These are phyloP conservation scores for Ganoderma boninense DNA, from an alignment of 1,284 basidiomycete genomes.

Conservation along the genomic window DNA sequence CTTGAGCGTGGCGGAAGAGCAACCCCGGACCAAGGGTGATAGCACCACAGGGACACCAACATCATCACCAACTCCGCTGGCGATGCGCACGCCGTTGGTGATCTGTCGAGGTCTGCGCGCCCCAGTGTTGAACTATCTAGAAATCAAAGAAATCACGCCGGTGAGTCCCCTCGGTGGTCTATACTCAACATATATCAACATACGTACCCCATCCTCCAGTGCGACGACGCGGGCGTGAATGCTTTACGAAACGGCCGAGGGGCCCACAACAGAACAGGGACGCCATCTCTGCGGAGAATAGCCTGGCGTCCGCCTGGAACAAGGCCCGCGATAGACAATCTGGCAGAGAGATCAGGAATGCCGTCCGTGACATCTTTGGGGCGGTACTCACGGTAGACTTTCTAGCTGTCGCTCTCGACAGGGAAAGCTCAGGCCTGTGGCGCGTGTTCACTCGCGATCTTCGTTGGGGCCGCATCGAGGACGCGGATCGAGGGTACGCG, in stretches of 20 bases:
- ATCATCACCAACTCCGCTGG: not conserved
- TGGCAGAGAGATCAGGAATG: not conserved
- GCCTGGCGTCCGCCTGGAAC: not conserved
- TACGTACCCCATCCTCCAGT: not conserved
- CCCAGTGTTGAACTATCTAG: not conserved
- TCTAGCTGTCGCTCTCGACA: not conserved
- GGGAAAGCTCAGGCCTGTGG: not conserved
- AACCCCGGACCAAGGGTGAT: not conserved
- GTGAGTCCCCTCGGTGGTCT: not conserved
- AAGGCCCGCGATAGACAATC: not conserved
- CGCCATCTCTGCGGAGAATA: not conserved
- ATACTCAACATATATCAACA: not conserved
- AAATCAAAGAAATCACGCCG: not conserved
- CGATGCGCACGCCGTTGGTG: not conserved
- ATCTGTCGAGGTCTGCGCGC: not conserved
- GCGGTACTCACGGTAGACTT: not conserved
- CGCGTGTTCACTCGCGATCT: not conserved
- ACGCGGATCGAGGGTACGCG: not conserved
- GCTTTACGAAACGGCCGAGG: not conserved
- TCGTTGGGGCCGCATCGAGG: not conserved
- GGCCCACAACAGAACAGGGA: not conserved
- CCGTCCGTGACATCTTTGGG: not conserved
- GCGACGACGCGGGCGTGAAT: not conserved
- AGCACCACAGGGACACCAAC: not conserved
- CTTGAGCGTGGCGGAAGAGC: not conserved